Evolutionary conservation across 148 eudicot genomes (phyloP).

Genomic region (Chenopodium suecicum): DNA sequence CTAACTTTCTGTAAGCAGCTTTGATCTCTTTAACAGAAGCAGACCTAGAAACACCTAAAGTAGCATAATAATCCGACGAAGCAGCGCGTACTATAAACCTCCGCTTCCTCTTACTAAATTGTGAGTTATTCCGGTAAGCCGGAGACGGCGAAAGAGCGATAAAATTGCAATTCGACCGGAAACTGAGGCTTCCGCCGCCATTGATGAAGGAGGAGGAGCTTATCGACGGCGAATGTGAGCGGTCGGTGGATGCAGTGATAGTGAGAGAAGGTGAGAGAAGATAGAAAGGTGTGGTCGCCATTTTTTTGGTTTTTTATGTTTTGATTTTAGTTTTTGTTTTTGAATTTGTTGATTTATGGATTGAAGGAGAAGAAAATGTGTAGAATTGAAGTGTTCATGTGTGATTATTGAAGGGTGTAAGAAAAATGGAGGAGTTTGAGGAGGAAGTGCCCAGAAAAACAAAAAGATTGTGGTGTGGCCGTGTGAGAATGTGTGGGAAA

Average conservation of each 20-base stretch:
- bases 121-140: conserved; percentile 19
- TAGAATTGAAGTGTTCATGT: neutral
- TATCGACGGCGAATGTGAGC: conserved; percentile 8
- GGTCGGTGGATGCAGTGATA: neutral
- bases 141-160: conserved; percentile 23
- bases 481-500: neutral
- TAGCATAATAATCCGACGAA: conserved; percentile 78
- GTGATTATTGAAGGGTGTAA: neutral
- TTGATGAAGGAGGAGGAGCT: conserved; percentile 30
- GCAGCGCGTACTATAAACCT: conserved; percentile 42
- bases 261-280: conserved; percentile 23
- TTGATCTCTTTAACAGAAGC: conserved; percentile 79
- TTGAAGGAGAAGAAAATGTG: neutral
- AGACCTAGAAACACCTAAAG: conserved; percentile 72
- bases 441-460: neutral
- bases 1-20: conserved; percentile 84
- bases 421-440: neutral
- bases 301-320: neutral
- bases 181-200: conserved; percentile 20
- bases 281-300: conserved; percentile 41
- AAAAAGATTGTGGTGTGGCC: conserved; percentile 1
- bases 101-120: conserved; percentile 37
- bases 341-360: too few relatives aligned
- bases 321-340: neutral
- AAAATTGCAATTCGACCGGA: conserved; percentile 27